phyloP scores from a whole-genome alignment of 352 stramenopile genomes.

The Thalassiosira exigua region DNA sequence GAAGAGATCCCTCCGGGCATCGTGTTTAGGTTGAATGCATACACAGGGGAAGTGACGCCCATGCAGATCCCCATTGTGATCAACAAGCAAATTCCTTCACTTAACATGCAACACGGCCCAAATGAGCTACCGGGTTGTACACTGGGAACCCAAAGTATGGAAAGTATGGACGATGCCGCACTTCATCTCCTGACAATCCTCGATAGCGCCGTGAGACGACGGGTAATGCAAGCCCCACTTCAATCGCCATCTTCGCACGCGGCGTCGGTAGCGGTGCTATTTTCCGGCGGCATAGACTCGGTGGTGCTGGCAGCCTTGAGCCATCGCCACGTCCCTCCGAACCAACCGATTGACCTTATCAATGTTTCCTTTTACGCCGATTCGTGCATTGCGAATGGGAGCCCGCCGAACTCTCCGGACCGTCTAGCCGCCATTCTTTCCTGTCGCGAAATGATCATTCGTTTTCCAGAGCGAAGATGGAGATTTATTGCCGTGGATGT shows the following conservation, averaged over 20 bases:
- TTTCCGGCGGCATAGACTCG: conserved; percentile 96
- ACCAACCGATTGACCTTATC: conserved; percentile 90
- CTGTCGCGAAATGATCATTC: conserved; percentile 86
- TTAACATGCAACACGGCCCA: not conserved
- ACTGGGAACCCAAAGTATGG: not conserved
- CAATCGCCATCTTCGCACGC: conserved; percentile 19
- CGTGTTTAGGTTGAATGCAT: conserved; percentile 85
- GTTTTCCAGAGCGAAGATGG: conserved; percentile 89
- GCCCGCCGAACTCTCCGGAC: conserved; percentile 86
- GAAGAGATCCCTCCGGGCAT: conserved; percentile 87
- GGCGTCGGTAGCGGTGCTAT: conserved; percentile 89
- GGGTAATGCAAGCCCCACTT: conserved; percentile 86
- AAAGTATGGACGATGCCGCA: conserved; percentile 58
- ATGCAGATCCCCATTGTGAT: conserved; percentile 36
- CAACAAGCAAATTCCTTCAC: conserved; percentile 40
- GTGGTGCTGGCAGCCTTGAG: conserved; percentile 92
- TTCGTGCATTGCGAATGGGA: conserved; percentile 36
- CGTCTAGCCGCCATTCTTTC: conserved; percentile 88
- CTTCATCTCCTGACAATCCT: conserved; percentile 84
- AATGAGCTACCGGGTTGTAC: not conserved
- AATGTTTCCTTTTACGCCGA: conserved; percentile 92
- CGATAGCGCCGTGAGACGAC: conserved; percentile 86
- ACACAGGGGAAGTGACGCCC: conserved; percentile 31
- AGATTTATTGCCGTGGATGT: conserved; percentile 89
- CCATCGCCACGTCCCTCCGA: conserved; percentile 82